phyloP scores from a whole-genome alignment of 805 yeast genomes.

The Nakazawaea wyomingensis region DNA sequence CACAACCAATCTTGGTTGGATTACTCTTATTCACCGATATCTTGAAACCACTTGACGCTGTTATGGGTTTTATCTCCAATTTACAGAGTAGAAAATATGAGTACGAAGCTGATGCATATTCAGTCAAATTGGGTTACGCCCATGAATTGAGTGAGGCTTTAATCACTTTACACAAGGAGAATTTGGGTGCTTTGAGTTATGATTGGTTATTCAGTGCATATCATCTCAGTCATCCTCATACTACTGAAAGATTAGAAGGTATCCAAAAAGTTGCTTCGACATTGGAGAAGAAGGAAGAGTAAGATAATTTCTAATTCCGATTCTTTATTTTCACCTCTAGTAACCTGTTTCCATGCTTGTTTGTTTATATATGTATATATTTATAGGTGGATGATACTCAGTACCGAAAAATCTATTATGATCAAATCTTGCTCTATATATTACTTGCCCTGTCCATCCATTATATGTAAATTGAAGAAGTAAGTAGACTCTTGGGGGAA shows the following conservation, averaged over 20 bases:
- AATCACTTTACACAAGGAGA: slow-evolving; percentile 71
- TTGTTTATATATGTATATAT: too few relatives aligned
- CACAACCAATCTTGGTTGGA: slow-evolving; percentile 75
- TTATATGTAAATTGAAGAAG: too few relatives aligned
- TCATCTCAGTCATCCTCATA: slow-evolving; percentile 86
- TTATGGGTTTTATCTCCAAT: slow-evolving; percentile 62
- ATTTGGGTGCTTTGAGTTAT: slow-evolving; percentile 80
- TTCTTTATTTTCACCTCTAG: not conserved
- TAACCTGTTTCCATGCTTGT: not conserved
- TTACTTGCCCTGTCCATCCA: too few relatives aligned
- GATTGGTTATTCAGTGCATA: slow-evolving; percentile 88
- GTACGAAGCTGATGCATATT: slow-evolving; percentile 89
- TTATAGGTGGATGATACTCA: too few relatives aligned
- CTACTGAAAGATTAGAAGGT: slow-evolving; percentile 83
- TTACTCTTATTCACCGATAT: slow-evolving; percentile 75
- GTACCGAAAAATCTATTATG: too few relatives aligned
- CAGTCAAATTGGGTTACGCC: slow-evolving; percentile 68
- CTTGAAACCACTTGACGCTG: slow-evolving; percentile 70
- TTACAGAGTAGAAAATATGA: slow-evolving; percentile 79
- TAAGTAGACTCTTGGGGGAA: not conserved
- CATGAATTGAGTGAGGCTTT: slow-evolving; percentile 65
- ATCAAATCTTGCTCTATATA: too few relatives aligned
- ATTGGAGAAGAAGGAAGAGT: slow-evolving; percentile 25
- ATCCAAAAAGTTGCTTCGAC: slow-evolving; percentile 36
- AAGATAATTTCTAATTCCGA: not conserved